Conservation (phyloP, 768 basidiomycete genomes). For the Auricularia sp. region DNA sequence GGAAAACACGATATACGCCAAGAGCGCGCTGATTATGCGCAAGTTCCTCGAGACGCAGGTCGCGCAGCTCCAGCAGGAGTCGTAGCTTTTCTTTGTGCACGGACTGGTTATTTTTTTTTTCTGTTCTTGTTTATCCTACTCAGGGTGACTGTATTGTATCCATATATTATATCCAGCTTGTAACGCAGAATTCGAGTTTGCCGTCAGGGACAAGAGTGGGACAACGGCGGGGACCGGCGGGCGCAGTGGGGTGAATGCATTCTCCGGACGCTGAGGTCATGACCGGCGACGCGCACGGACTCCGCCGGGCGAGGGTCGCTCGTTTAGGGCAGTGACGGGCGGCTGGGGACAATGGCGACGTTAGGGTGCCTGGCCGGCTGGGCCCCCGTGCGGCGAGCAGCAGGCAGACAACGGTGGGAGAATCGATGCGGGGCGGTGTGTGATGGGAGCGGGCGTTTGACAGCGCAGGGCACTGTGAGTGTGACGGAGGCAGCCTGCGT, state of each 20-base stretch:
- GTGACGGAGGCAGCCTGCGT: not conserved
- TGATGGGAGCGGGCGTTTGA: not conserved
- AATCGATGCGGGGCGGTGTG: not conserved
- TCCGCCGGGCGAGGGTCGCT: too few relatives aligned
- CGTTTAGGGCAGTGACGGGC: too few relatives aligned
- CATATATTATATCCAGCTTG: not conserved
- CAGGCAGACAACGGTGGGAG: too few relatives aligned
- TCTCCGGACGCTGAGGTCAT: too few relatives aligned
- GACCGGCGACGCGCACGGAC: too few relatives aligned
- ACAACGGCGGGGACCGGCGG: too few relatives aligned
- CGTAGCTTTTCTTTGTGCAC: not conserved
- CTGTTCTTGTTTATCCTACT: not conserved
- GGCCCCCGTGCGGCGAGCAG: too few relatives aligned
- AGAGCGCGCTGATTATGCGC: slow-evolving; percentile 78
- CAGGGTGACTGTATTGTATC: not conserved
- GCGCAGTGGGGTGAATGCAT: too few relatives aligned
- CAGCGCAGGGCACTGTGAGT: not conserved
- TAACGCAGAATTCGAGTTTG: too few relatives aligned
- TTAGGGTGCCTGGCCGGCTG: too few relatives aligned
- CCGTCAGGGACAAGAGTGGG: too few relatives aligned
- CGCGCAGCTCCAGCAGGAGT: not conserved
- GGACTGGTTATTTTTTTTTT: not conserved
- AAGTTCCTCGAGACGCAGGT: slow-evolving; percentile 39
- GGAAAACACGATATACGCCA: slow-evolving; percentile 67
- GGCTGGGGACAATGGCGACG: too few relatives aligned